Evolutionary conservation across 139 green algal species (phyloP).

Genomic region (Chlorella sp.): DNA sequence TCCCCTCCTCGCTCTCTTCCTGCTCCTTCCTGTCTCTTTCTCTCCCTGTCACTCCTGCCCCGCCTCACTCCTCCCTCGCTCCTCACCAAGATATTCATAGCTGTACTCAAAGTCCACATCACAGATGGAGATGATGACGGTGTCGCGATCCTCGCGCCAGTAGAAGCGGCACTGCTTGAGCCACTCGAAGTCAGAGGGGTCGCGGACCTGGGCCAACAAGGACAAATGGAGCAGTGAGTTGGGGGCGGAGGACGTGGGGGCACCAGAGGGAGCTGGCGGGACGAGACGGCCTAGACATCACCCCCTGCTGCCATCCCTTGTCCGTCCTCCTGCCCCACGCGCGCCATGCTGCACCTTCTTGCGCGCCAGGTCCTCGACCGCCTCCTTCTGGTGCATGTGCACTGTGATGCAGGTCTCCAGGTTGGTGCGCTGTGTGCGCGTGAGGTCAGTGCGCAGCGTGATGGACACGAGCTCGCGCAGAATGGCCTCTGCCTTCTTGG

Average conservation of each 20-base stretch:
- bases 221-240: too few relatives aligned
- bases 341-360: too few relatives aligned
- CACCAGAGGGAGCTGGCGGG: neutral
- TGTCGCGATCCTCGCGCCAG: constrained; percentile 94
- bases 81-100: constrained; percentile 86
- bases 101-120: constrained; percentile 98
- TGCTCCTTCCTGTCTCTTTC: too few relatives aligned
- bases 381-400: constrained; percentile 98
- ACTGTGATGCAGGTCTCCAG: constrained; percentile 98
- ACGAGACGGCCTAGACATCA: neutral
- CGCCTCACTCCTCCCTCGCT: too few relatives aligned
- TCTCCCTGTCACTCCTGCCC: too few relatives aligned
- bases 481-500: constrained; percentile 84
- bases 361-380: constrained; percentile 5
- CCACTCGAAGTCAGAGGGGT: constrained; percentile 98
- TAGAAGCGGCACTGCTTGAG: constrained; percentile 95
- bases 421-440: constrained; percentile 84
- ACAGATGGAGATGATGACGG: constrained; percentile 94
- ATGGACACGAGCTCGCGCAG: constrained; percentile 86
- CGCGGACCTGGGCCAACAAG: too few relatives aligned
- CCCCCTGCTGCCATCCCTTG: neutral
- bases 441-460: constrained; percentile 81
- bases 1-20: too few relatives aligned
- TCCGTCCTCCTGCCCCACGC: too few relatives aligned
- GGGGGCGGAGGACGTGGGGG: neutral